Conservation (phyloP, 2,329 filamentous ascomycete genomes). For the Calonectria honghensis region DNA sequence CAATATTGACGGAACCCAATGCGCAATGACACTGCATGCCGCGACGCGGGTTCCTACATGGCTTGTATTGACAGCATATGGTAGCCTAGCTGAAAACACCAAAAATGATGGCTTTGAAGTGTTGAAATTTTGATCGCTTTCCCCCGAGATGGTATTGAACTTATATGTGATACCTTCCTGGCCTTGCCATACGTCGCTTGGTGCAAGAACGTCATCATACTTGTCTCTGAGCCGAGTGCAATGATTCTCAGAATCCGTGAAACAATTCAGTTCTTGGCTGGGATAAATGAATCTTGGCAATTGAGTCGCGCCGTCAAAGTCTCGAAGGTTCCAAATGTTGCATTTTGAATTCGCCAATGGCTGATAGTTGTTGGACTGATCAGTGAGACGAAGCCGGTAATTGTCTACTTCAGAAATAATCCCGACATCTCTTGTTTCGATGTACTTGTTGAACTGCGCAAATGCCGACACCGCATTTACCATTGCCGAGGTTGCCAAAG, state of each 20-base stretch:
- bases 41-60: constrained; percentile 5
- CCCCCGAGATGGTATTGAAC: neutral
- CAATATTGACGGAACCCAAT: constrained; percentile 29
- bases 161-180: neutral
- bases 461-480: constrained; percentile 2
- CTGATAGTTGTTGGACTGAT: neutral
- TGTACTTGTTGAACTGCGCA: constrained; percentile 19
- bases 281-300: neutral
- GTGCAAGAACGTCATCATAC: neutral
- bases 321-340: constrained; percentile 24
- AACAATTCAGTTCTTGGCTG: constrained; percentile 7
- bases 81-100: constrained; percentile 9
- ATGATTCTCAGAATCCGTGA: neutral
- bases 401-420: neutral
- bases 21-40: constrained; percentile 29
- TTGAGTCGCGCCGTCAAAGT: neutral
- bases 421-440: neutral
- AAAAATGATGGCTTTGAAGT: neutral
- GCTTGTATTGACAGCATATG: neutral
- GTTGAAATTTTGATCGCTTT: neutral
- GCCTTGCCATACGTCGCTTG: neutral
- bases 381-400: constrained; percentile 15
- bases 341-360: constrained; percentile 27
- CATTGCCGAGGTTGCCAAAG: constrained; percentile 4
- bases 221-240: neutral